A percentile compares a stretch with the other conserved stretches of the same genome.
These are phyloP conservation scores for Lichenothelia convexa DNA, from an alignment of 495 filamentous ascomycete genomes.

Conservation along the genomic window DNA sequence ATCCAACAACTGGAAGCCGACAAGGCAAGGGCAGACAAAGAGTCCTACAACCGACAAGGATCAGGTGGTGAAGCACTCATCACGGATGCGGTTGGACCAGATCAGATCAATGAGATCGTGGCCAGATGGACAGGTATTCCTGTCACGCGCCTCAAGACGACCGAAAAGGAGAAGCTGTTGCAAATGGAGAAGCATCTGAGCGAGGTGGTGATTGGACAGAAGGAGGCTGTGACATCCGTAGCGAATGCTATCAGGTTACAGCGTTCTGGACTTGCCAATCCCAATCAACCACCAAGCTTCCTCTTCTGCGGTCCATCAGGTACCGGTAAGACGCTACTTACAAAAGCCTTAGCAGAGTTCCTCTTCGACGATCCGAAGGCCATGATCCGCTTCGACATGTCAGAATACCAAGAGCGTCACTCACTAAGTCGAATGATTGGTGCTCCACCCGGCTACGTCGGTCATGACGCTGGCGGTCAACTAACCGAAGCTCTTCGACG, in stretches of 20 bases:
- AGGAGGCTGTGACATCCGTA: conserved; percentile 83
- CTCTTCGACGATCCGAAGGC: conserved; percentile 92
- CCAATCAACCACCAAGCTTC: conserved; percentile 92
- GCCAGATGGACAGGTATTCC: conserved; percentile 93
- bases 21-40: conserved; percentile 57
- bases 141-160: conserved; percentile 78
- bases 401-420: conserved; percentile 96
- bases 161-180: conserved; percentile 91
- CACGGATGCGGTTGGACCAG: conserved; percentile 84
- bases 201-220: conserved; percentile 79
- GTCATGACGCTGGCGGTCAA: conserved; percentile 89
- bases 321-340: conserved; percentile 92
- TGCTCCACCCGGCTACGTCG: conserved; percentile 90
- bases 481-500: conserved; percentile 86
- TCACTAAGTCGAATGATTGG: conserved; percentile 94
- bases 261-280: conserved; percentile 81
- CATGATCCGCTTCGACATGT: conserved; percentile 99
- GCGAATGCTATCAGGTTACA: conserved; percentile 92
- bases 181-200: conserved; percentile 77
- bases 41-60: conserved; percentile 39
- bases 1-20: conserved; percentile 69
- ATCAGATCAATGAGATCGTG: conserved; percentile 98
- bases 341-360: conserved; percentile 93
- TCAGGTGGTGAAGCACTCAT: conserved; percentile 41
- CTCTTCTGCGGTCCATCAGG: conserved; percentile 96